A percentile compares a stretch with the other conserved stretches of the same genome.
Conservation (phyloP, 768 basidiomycete genomes). For the Pleurotus pulmonarius region DNA sequence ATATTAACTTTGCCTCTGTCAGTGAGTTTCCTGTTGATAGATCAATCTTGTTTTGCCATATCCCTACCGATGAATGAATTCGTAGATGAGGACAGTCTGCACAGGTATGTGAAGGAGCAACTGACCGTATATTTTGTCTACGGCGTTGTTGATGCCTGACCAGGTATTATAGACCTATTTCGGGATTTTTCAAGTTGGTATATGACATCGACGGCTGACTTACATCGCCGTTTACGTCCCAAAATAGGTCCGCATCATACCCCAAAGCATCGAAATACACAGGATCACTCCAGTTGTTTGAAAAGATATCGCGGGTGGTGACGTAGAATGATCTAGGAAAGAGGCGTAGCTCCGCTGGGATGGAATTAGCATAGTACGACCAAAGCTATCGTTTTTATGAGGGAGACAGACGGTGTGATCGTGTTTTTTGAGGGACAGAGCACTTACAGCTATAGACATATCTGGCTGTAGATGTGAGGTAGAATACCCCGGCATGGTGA, state of each 20-base stretch:
- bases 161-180: slow-evolving; percentile 32
- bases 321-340: slow-evolving; percentile 38
- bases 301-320: slow-evolving; percentile 32
- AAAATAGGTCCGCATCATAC: slow-evolving; percentile 38
- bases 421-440: not conserved
- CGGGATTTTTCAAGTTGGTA: too few species aligned
- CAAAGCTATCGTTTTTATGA: not conserved
- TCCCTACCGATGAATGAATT: slow-evolving; percentile 19
- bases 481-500: slow-evolving; percentile 31
- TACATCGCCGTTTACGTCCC: slow-evolving; percentile 35
- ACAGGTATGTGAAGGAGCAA: not conserved
- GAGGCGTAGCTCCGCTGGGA: slow-evolving; percentile 27
- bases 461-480: slow-evolving; percentile 30
- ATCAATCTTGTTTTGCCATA: slow-evolving; percentile 37
- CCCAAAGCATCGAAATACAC: slow-evolving; percentile 35
- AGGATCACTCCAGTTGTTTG: slow-evolving; percentile 37
- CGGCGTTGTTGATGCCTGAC: slow-evolving; percentile 34
- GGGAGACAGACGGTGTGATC: too few species aligned
- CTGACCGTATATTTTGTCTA: slow-evolving; percentile 36
- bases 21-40: slow-evolving; percentile 30
- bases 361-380: not conserved
- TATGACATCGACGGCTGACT: not conserved
- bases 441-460: slow-evolving; percentile 35
- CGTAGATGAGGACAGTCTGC: not conserved
- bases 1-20: slow-evolving; percentile 31